phyloP scores from a whole-genome alignment of 441 rosid genomes.

The Manihot esculenta region DNA sequence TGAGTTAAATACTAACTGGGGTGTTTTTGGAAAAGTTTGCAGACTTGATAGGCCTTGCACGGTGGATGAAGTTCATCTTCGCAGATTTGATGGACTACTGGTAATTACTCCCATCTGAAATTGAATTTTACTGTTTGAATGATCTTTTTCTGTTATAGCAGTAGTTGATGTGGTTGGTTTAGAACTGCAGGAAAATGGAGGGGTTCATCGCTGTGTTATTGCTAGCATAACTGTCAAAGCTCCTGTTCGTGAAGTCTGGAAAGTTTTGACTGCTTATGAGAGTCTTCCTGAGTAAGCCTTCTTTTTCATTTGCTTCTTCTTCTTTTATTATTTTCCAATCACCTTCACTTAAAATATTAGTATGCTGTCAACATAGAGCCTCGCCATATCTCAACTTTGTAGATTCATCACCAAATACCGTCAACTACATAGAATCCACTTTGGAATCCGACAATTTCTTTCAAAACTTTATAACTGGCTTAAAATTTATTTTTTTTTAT shows the following conservation, averaged over 20 bases:
- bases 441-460: no score
- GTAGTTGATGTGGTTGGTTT: constrained; percentile 37
- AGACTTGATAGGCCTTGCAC: constrained; percentile 70
- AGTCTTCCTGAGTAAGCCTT: constrained; percentile 87
- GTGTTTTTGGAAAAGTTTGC: constrained; percentile 78
- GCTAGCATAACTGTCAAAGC: constrained; percentile 98
- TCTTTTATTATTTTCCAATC: no score
- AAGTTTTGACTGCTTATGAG: constrained; percentile 84
- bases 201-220: constrained; percentile 88
- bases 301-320: constrained; percentile 1
- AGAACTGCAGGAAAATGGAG: constrained; percentile 87
- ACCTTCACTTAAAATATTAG: neutral
- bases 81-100: constrained; percentile 91
- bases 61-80: constrained; percentile 97
- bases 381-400: no score
- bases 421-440: no score
- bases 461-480: no score
- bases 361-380: neutral
- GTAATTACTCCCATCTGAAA: constrained; percentile 48
- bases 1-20: constrained; percentile 72
- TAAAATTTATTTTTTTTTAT: no score
- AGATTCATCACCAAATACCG: no score
- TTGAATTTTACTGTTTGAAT: constrained; percentile 23
- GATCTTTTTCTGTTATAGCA: constrained; percentile 24
- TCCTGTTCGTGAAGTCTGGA: constrained; percentile 92